Base-by-base conservation (phyloP, 2,329 filamentous ascomycete genomes). In the Boeremia lycopersici region DNA sequence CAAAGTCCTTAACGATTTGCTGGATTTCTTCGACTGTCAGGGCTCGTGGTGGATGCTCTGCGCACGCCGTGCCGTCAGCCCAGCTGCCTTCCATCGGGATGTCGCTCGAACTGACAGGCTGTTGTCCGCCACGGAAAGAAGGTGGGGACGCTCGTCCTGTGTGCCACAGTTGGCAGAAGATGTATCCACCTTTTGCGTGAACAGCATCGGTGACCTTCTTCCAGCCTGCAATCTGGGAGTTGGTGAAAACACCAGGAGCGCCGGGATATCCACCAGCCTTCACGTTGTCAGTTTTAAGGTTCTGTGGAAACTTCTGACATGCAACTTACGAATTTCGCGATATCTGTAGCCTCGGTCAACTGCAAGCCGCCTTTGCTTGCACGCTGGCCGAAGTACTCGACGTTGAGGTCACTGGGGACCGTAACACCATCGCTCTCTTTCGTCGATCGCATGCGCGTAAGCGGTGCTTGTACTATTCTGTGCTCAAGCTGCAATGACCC, bases 331-430 rank as follows among this genome's bases (percentile, higher is more conserved):
- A 70, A 73, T 62, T 69, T 64, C 50, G 60, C 64, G 51, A 73
- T 74, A 31, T 74, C 71, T 10, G 82, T 83, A 0, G 79, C 84
- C 67, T 88, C 86, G 3, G 80, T 81, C 60, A 88, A 81, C 36
- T 88, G 70, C 2, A 88, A 73, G 1, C 83, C 85, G 23, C 84
- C 84, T 4, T 80, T 78, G 9, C 76, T 75, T 31, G 77, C 81
- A 23, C 84, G 78, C 64, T 86, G 82, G 17, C 71, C 69, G 68
- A 86, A 86, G 72, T 85, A 82, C 49, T 83, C 78, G 15, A 73
- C 67, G 3, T 77, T 75, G 46, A 75, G 44, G n/a, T 80, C 76
- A n/a, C 74, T 75, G 1, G 77, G 78, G 13, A 79, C 70, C 74
- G 81, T 84, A 9, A 71, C 56, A 17, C 60, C 59, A 39, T 77